Evolutionary conservation across 148 eudicot species (phyloP).

Genomic region (Cornus controversa): DNA sequence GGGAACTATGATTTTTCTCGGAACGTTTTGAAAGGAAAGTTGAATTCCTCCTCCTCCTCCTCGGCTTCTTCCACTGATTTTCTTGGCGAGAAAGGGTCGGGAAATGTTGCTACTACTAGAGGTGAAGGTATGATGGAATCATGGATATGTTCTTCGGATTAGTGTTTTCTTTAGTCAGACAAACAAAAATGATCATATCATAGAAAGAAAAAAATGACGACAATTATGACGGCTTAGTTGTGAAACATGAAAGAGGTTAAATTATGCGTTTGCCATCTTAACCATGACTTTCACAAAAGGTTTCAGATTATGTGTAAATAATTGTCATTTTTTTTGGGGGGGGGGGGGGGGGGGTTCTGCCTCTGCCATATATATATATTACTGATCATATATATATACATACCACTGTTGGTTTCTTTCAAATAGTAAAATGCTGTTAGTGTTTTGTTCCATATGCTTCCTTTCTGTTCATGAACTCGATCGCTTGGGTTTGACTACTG

Average conservation of each 20-base stretch:
- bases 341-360: too few relatives aligned
- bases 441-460: background rate
- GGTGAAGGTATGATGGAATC: constrained; percentile 70
- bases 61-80: constrained; percentile 10
- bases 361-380: background rate
- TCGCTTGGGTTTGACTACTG: background rate
- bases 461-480: background rate
- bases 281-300: constrained; percentile 19
- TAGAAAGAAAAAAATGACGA: constrained; percentile 10
- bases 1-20: constrained; percentile 12
- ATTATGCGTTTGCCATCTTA: constrained; percentile 13
- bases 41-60: background rate
- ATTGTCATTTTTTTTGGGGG: constrained; percentile 7
- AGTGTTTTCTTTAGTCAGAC: constrained; percentile 11
- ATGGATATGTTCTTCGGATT: constrained; percentile 66
- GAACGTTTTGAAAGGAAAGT: constrained; percentile 8
- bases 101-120: constrained; percentile 14
- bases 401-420: constrained; percentile 3
- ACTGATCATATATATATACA: background rate
- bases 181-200: constrained; percentile 20
- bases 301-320: constrained; percentile 22
- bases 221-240: constrained; percentile 19
- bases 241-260: constrained; percentile 12
- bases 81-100: constrained; percentile 11
- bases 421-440: constrained; percentile 11